A percentile compares a stretch with the other conserved stretches of the same genome.
Conservation (phyloP, 345 rosid species). For the Raphanus sativus region DNA sequence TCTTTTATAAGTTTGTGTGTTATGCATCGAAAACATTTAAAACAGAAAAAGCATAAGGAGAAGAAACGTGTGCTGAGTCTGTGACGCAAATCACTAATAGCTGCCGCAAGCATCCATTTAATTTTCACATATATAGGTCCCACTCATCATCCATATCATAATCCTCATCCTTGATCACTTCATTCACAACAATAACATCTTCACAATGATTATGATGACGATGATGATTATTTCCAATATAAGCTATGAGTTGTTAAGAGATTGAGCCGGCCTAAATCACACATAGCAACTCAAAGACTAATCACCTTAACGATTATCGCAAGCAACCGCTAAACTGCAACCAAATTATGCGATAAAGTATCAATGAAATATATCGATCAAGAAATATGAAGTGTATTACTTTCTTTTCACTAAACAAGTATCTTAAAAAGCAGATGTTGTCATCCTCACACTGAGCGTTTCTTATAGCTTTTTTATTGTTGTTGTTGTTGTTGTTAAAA, state of each 20-base stretch:
- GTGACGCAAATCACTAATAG: conserved; percentile 14
- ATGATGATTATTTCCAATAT: conserved; percentile 1
- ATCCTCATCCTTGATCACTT: conserved; percentile 14
- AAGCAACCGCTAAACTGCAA: not conserved
- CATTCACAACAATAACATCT: conserved; percentile 10
- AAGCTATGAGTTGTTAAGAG: not conserved
- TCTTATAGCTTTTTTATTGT: not conserved
- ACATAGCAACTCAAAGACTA: not conserved
- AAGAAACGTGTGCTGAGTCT: conserved; percentile 24
- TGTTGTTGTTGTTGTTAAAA: not conserved
- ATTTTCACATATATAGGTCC: not conserved
- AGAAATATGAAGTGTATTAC: not conserved
- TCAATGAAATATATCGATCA: not conserved
- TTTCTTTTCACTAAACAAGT: not conserved
- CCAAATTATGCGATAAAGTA: not conserved
- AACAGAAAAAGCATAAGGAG: conserved; percentile 1
- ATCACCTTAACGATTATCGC: not conserved
- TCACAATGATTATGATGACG: not conserved
- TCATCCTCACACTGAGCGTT: conserved; percentile 28
- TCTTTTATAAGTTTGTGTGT: conserved; percentile 25
- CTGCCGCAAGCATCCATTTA: conserved; percentile 13
- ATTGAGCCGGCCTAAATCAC: conserved; percentile 3
- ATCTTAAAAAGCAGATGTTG: conserved; percentile 32
- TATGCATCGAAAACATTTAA: conserved; percentile 1
- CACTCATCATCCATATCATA: not conserved